These are phyloP conservation scores for Eutypa lata DNA, from an alignment of 2,329 filamentous ascomycete genomes.

Conservation along the genomic window DNA sequence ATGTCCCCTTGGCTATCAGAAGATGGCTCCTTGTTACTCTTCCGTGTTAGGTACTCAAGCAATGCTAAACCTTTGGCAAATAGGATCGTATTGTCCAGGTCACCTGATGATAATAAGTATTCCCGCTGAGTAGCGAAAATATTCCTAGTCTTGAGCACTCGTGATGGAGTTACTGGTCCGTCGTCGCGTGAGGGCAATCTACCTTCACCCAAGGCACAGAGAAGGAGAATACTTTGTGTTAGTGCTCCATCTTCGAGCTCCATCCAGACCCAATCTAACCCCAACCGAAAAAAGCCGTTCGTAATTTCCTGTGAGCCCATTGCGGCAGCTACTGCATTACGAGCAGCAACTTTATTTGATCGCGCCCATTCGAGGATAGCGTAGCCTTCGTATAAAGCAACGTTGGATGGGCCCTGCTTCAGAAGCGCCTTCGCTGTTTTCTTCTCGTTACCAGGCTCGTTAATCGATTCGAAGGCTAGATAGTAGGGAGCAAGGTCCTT, in stretches of 20 bases:
- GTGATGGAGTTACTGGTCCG: constrained; percentile 27
- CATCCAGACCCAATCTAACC: constrained; percentile 66
- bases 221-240: constrained; percentile 30
- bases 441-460: constrained; percentile 53
- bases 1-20: constrained; percentile 54
- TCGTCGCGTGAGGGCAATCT: constrained; percentile 14
- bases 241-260: constrained; percentile 46
- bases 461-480: constrained; percentile 62
- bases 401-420: constrained; percentile 62
- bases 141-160: constrained; percentile 52
- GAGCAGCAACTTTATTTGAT: constrained; percentile 55
- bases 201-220: constrained; percentile 39
- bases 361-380: constrained; percentile 66
- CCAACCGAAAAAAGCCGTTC: constrained; percentile 39
- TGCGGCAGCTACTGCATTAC: constrained; percentile 65
- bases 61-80: constrained; percentile 63
- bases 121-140: constrained; percentile 53
- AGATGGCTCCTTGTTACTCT: constrained; percentile 39
- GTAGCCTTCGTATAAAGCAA: constrained; percentile 75
- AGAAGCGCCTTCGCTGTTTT: constrained; percentile 72
- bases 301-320: constrained; percentile 34
- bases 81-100: constrained; percentile 46
- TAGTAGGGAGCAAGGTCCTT: constrained; percentile 64
- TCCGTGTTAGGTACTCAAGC: constrained; percentile 60
- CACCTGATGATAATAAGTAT: constrained; percentile 49